phyloP scores from a whole-genome alignment of 1,284 basidiomycete species.

The Salmacisia buchloeana region DNA sequence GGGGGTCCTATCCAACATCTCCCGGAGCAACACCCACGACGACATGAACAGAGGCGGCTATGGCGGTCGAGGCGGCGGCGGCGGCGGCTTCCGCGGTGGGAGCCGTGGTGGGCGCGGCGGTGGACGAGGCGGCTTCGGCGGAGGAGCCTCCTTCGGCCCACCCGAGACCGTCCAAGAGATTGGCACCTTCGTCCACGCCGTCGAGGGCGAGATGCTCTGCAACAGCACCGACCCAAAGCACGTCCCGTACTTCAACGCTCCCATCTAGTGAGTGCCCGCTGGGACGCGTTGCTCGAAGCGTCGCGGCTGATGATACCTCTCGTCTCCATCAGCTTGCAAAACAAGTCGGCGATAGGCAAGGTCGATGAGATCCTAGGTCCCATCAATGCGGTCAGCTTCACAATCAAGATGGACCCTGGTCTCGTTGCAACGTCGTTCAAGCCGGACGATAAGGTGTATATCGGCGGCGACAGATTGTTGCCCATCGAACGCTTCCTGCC shows the following conservation, averaged over 20 bases:
- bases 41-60: constrained; percentile 10
- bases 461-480: constrained; percentile 88
- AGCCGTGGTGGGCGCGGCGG: constrained; percentile 26
- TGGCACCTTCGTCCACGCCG: constrained; percentile 61
- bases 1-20: too few species aligned
- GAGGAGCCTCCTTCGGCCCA: constrained; percentile 38
- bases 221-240: constrained; percentile 63
- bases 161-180: constrained; percentile 48
- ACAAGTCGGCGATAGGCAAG: constrained; percentile 92
- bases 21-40: too few species aligned
- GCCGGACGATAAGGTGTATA: constrained; percentile 96
- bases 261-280: constrained; percentile 64
- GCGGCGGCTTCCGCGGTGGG: constrained; percentile 38
- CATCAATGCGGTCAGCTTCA: constrained; percentile 98
- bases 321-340: constrained; percentile 62
- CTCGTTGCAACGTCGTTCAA: constrained; percentile 95
- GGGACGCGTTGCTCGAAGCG: not conserved
- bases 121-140: constrained; percentile 34
- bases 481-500: constrained; percentile 96
- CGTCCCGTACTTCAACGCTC: constrained; percentile 97
- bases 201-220: constrained; percentile 98
- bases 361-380: constrained; percentile 95
- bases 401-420: constrained; percentile 92
- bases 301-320: not conserved
- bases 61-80: constrained; percentile 26